Base-by-base conservation (phyloP, 352 stramenopile genomes). In the Phytopythium montanum region DNA sequence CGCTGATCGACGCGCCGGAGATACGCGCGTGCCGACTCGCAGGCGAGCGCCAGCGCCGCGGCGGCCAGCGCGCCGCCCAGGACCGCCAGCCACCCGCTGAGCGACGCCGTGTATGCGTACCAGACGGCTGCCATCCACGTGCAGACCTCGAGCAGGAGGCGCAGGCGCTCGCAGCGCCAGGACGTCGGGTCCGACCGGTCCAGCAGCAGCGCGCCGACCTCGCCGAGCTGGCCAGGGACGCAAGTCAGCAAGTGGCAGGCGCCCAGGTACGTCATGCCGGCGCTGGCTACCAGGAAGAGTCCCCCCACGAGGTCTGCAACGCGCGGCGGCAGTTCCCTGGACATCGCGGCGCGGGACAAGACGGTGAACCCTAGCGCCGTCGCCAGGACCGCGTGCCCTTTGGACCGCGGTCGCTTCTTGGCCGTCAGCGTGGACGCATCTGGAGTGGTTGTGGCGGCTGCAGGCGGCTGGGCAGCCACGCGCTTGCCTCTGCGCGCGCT, bases 121-220 rank as follows among this genome's bases (percentile, higher is more conserved):
- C 82, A 69, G 10, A 94, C 79, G 13, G 73, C 76, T 18, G 75
- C 77, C 55, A 90, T 80, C 82, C 82, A 94, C 13, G 74, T 87
- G 56, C 72, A 92, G 19, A 83, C 68, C 48, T 94, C 82, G 7
- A 94, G 52, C 28, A 92, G 75, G 36, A 87, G 65, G 23, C 81
- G 69, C n/a, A 79, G 56, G 45, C 73, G 74, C 49, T 90, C 81
- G 45, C 69, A 51, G 10, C 69, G 57, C 78, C 81, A 88, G 19
- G 70, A 69, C 19, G 79, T 62, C 42, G 73, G 78, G 50, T 75
- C 78, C 8, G 77, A 76, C 42, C 84, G 78, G 38, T 74, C 69
- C 44, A 89, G 59, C 36, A 92, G 62, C 48, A 87, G 57, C 21
- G 70, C 66, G 16, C 76, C 75, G 9, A 90, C 51, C 26, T 70